Percentiles rank a stretch among this genome's conserved stretches.
Evolutionary conservation across 139 green algal species (phyloP).

Genomic region (Spirogloea muscicola): DNA sequence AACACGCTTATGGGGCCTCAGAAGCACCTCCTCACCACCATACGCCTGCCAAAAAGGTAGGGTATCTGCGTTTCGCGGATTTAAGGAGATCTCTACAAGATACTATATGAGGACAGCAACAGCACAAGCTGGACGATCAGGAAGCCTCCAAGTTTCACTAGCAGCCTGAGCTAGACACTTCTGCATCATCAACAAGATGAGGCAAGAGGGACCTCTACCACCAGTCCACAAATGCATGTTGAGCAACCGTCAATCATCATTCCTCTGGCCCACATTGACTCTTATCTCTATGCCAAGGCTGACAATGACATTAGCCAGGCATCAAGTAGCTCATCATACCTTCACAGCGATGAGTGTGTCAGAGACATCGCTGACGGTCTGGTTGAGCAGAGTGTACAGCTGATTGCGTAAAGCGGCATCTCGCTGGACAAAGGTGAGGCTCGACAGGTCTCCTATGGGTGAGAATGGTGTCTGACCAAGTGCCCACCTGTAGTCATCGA

Average conservation of each 20-base stretch:
- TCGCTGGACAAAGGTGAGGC: neutral
- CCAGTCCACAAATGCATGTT: neutral
- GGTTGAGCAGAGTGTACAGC: slow-evolving; percentile 15
- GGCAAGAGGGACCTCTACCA: neutral
- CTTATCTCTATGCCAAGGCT: neutral
- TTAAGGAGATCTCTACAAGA: too few relatives aligned
- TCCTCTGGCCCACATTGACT: neutral
- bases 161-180: neutral
- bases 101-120: neutral
- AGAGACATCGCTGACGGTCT: neutral
- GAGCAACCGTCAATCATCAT: neutral
- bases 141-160: neutral
- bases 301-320: neutral
- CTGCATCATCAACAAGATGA: neutral
- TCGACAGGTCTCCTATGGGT: neutral
- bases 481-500: slow-evolving; percentile 25
- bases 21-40: slow-evolving; percentile 19
- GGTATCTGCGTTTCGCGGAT: too few relatives aligned
- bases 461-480: slow-evolving; percentile 28
- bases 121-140: neutral
- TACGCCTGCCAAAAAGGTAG: slow-evolving; percentile 5
- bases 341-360: slow-evolving; percentile 16
- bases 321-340: neutral
- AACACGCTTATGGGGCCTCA: neutral
- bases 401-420: slow-evolving; percentile 23